These are phyloP conservation scores for Ceratobasidium theobromae DNA, from an alignment of 1,284 basidiomycete genomes.

Conservation along the genomic window DNA sequence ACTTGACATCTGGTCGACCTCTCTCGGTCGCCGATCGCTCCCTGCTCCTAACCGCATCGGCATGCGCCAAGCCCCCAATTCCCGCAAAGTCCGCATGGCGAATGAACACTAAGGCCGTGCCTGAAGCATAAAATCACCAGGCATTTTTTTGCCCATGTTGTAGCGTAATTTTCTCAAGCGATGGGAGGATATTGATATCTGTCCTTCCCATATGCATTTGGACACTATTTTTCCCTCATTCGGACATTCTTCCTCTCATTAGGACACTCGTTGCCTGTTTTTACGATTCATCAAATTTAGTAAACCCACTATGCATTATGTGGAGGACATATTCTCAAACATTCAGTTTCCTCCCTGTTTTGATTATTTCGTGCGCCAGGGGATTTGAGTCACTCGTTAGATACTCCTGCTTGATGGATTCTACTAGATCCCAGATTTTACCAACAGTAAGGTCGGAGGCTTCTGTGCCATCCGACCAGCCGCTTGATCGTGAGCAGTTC, in stretches of 20 bases:
- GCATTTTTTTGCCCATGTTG: neutral
- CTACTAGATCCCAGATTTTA: too few species aligned
- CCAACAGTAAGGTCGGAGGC: too few species aligned
- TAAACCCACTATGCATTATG: neutral
- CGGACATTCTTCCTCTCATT: too few species aligned
- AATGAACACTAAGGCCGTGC: neutral
- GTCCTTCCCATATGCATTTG: neutral
- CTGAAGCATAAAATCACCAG: neutral
- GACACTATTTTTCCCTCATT: neutral
- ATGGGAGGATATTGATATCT: neutral
- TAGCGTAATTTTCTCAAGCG: too few species aligned
- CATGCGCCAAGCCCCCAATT: neutral
- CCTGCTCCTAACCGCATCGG: neutral
- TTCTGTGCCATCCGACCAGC: too few species aligned
- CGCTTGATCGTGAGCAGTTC: too few species aligned
- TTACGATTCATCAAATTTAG: neutral
- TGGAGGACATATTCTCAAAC: neutral
- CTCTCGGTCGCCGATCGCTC: slow-evolving; percentile 12
- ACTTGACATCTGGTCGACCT: slow-evolving; percentile 4
- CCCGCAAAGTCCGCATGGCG: neutral
- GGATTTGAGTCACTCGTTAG: too few species aligned
- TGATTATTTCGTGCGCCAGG: too few species aligned
- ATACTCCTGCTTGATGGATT: too few species aligned
- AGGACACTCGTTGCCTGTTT: neutral
- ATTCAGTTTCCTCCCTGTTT: too few species aligned